phyloP scores from a whole-genome alignment of 208 protist species.

The Acanthamoeba lenticulata region DNA sequence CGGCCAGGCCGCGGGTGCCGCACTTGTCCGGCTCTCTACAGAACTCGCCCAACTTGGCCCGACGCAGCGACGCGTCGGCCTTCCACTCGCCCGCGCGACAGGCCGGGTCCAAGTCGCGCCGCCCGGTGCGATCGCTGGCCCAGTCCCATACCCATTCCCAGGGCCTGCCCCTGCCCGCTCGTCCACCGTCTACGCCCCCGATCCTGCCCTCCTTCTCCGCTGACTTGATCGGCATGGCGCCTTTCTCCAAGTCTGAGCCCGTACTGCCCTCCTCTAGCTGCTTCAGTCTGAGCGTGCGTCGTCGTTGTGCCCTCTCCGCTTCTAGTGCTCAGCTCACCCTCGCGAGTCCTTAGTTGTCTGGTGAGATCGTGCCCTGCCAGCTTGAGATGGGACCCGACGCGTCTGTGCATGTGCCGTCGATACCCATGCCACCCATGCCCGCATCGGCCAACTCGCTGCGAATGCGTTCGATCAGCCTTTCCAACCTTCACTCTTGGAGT shows the following conservation, averaged over 20 bases:
- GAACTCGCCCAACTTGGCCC: background rate
- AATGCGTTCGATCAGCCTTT: background rate
- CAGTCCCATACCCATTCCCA: too few relatives aligned
- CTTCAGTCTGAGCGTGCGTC: too few relatives aligned
- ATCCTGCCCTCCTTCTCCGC: background rate
- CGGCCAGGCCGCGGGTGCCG: background rate
- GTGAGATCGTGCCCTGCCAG: too few relatives aligned
- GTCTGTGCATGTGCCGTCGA: background rate
- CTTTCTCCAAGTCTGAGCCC: background rate
- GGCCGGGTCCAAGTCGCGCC: background rate
- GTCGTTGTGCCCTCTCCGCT: background rate
- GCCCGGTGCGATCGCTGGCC: background rate
- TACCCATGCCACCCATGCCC: background rate
- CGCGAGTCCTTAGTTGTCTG: too few relatives aligned
- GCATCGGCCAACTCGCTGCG: background rate
- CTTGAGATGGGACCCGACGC: too few relatives aligned
- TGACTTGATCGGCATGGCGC: background rate
- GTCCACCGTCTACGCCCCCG: background rate
- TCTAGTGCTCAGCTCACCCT: too few relatives aligned
- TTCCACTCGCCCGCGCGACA: background rate
- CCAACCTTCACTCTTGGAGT: background rate
- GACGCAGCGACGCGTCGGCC: background rate
- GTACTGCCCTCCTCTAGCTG: background rate
- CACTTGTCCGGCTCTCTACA: background rate
- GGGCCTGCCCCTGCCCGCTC: background rate